Percentiles rank a stretch among this genome's conserved stretches.
Evolutionary conservation across 106 monocot genomes (phyloP).

Genomic region (Dendrobium huoshanense): DNA sequence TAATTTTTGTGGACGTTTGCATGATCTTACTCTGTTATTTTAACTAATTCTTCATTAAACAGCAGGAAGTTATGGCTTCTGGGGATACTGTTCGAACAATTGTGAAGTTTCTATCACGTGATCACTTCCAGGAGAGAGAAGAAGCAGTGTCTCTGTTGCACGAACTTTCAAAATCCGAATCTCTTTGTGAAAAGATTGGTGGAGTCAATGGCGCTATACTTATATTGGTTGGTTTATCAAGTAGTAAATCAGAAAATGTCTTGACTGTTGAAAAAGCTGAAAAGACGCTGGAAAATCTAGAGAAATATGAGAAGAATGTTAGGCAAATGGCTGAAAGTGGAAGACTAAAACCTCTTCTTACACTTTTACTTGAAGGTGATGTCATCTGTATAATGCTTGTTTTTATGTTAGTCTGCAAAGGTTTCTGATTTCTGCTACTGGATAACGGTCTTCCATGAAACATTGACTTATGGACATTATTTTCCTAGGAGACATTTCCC

Average conservation of each 20-base stretch:
- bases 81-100: conserved; percentile 79
- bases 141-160: conserved; percentile 74
- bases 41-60: conserved; percentile 11
- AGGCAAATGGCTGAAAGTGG: conserved; percentile 95
- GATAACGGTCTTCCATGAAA: neutral
- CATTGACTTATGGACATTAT: neutral
- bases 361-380: conserved; percentile 59
- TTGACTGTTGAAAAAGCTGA: conserved; percentile 68
- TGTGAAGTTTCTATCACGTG: conserved; percentile 79
- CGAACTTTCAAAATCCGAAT: conserved; percentile 76
- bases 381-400: neutral
- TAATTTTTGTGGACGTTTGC: neutral
- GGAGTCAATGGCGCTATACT: conserved; percentile 77
- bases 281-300: conserved; percentile 72
- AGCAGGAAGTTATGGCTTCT: conserved; percentile 53
- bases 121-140: conserved; percentile 61
- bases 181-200: conserved; percentile 82
- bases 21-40: neutral
- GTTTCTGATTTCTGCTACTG: neutral
- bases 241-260: conserved; percentile 74
- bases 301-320: conserved; percentile 74
- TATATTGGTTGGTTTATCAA: conserved; percentile 69
- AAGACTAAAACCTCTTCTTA: conserved; percentile 75
- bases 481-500: neutral
- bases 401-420: neutral